phyloP scores from a whole-genome alignment of 2,329 filamentous ascomycete genomes.

The Elsinoe batatas region DNA sequence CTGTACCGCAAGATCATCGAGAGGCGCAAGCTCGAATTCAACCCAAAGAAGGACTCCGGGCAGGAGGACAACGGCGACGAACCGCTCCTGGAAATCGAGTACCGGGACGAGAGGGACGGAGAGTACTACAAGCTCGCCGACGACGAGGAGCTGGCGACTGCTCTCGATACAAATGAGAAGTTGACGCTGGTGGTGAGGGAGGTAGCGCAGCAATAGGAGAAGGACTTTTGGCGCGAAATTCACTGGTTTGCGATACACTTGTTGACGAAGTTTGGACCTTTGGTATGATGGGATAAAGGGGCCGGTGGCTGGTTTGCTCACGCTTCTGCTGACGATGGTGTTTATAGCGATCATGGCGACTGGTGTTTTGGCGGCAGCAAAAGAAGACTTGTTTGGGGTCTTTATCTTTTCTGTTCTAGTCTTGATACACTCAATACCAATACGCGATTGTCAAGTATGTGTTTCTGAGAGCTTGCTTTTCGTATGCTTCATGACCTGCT shows the following conservation, averaged over 20 bases:
- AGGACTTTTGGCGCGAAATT: not conserved
- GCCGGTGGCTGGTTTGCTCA: not conserved
- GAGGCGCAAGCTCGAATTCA: slow-evolving; percentile 59
- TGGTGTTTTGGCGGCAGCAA: not conserved
- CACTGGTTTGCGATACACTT: not conserved
- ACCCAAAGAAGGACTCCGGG: slow-evolving; percentile 17
- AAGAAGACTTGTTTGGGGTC: not conserved
- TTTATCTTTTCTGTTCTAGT: not conserved
- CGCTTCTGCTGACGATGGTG: not conserved
- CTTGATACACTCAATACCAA: slow-evolving; percentile 7
- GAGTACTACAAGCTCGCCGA: slow-evolving; percentile 65
- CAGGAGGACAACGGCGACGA: slow-evolving; percentile 28
- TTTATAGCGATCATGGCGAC: slow-evolving; percentile 10
- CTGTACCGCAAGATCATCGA: slow-evolving; percentile 78
- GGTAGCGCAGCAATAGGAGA: slow-evolving; percentile 14
- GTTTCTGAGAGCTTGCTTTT: too few relatives aligned
- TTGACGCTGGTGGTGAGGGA: slow-evolving; percentile 52
- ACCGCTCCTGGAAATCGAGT: slow-evolving; percentile 69
- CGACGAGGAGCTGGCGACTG: slow-evolving; percentile 71
- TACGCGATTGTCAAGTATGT: not conserved
- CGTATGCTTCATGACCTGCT: not conserved
- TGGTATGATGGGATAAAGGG: not conserved
- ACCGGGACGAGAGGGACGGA: slow-evolving; percentile 73
- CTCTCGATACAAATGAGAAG: slow-evolving; percentile 77
- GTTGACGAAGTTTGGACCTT: not conserved